phyloP scores from a whole-genome alignment of 768 basidiomycete species.

The Kwoniella dejecticola region DNA sequence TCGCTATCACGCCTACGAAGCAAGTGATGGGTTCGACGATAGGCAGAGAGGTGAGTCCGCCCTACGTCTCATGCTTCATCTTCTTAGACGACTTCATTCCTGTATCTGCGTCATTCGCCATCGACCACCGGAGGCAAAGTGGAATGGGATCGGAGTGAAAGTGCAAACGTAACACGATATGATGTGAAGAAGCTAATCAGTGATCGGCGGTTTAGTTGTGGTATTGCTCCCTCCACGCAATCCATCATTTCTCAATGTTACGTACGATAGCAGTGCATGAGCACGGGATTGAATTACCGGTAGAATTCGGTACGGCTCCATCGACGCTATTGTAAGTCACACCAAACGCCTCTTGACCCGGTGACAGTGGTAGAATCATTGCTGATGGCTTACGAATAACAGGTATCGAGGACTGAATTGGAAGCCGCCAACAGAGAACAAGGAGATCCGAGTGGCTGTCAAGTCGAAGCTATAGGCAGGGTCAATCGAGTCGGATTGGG shows the following conservation, averaged over 20 bases:
- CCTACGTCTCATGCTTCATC: no score
- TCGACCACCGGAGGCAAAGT: no score
- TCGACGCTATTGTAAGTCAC: conserved; percentile 45
- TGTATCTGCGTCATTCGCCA: neutral
- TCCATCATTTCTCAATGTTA: conserved; percentile 52
- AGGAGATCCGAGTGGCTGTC: conserved; percentile 15
- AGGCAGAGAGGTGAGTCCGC: conserved; percentile 48
- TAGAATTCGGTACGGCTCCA: conserved; percentile 49
- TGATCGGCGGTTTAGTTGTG: no score
- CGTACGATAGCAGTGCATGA: conserved; percentile 51
- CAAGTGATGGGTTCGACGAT: conserved; percentile 40
- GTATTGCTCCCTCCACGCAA: conserved; percentile 50
- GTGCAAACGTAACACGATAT: no score
- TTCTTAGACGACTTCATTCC: neutral
- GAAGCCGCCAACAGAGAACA: conserved; percentile 28
- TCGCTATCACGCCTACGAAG: conserved; percentile 45
- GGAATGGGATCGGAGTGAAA: no score
- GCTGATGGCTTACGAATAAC: neutral
- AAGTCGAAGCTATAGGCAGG: conserved; percentile 36
- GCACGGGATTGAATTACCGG: conserved; percentile 39
- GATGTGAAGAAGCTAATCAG: no score
- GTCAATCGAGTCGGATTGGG: no score
- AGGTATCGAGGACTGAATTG: conserved; percentile 31
- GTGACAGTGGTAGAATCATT: neutral
- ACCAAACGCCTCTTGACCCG: neutral